Evolutionary conservation across 805 yeast species (phyloP).

Genomic region (Nadsonia fulvescens): DNA sequence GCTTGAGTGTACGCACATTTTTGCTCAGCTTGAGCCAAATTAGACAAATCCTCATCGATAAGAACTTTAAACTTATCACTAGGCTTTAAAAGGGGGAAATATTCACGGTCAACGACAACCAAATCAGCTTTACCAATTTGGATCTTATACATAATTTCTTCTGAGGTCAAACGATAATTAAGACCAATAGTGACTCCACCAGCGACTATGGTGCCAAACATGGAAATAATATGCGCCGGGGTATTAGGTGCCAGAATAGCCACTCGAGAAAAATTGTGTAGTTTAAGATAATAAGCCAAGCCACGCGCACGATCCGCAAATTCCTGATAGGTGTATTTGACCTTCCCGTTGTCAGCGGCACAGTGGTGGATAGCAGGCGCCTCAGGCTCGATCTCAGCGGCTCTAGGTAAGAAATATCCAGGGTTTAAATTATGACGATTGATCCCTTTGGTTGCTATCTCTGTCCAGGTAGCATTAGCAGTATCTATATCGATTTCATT

Average conservation of each 20-base stretch:
- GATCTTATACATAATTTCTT: conserved; percentile 16
- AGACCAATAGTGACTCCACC: conserved; percentile 19
- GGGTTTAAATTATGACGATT: conserved; percentile 19
- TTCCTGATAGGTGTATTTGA: conserved; percentile 13
- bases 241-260: conserved; percentile 20
- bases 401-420: conserved; percentile 19
- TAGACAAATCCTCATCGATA: conserved; percentile 9
- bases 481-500: no score
- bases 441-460: no score
- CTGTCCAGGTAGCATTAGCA: no score
- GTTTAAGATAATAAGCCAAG: conserved; percentile 17
- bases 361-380: conserved; percentile 18
- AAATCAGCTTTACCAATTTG: conserved; percentile 16
- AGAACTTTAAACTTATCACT: conserved; percentile 5
- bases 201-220: conserved; percentile 18
- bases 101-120: conserved; percentile 16
- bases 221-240: conserved; percentile 20
- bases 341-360: conserved; percentile 4
- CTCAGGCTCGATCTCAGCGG: conserved; percentile 20
- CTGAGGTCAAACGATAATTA: conserved; percentile 17
- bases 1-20: conserved; percentile 9
- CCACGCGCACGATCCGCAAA: conserved; percentile 14
- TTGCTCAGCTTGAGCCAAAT: background rate
- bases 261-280: conserved; percentile 11
- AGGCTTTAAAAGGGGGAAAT: conserved; percentile 10